A percentile compares a stretch with the other conserved stretches of the same genome.
Conservation (phyloP, 345 rosid species). For the Arabis alpina region DNA sequence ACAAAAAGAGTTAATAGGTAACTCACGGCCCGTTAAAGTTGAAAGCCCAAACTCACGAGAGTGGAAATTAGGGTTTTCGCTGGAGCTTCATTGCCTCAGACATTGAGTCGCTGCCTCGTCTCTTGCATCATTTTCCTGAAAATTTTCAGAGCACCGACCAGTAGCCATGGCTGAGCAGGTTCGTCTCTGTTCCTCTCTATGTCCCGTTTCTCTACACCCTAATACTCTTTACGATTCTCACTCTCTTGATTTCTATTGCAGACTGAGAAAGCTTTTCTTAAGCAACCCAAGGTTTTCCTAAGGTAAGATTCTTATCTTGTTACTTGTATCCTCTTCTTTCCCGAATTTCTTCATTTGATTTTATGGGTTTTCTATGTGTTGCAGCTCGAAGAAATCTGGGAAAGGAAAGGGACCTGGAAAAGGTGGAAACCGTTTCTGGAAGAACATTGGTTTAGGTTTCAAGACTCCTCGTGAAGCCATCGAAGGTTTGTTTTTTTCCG, state of each 20-base stretch:
- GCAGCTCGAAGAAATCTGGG: conserved; percentile 77
- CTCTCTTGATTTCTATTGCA: conserved; percentile 30
- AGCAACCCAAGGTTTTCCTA: conserved; percentile 84
- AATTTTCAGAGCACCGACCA: conserved; percentile 19
- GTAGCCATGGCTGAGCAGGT: conserved; percentile 51
- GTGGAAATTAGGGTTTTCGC: conserved; percentile 38
- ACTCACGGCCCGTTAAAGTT: conserved; percentile 2
- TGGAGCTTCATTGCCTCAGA: conserved; percentile 12
- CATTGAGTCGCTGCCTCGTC: conserved; percentile 9
- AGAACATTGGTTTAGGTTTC: conserved; percentile 88
- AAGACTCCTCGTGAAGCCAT: conserved; percentile 93
- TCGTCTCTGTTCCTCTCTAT: not conserved
- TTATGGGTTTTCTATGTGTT: not conserved
- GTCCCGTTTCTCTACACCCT: not conserved
- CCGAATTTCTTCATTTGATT: not conserved
- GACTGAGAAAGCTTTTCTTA: conserved; percentile 86
- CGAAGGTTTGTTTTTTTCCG: conserved; percentile 54
- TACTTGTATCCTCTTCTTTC: not conserved
- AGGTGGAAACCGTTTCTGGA: conserved; percentile 89
- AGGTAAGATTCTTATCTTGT: not conserved
- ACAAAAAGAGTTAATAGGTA: not conserved
- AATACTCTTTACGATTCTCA: not conserved
- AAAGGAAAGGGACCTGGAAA: conserved; percentile 98
- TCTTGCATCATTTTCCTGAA: not conserved
- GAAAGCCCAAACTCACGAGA: conserved; percentile 29